These are phyloP conservation scores for Fusarium metavorans DNA, from an alignment of 2,329 filamentous ascomycete genomes.

Conservation along the genomic window DNA sequence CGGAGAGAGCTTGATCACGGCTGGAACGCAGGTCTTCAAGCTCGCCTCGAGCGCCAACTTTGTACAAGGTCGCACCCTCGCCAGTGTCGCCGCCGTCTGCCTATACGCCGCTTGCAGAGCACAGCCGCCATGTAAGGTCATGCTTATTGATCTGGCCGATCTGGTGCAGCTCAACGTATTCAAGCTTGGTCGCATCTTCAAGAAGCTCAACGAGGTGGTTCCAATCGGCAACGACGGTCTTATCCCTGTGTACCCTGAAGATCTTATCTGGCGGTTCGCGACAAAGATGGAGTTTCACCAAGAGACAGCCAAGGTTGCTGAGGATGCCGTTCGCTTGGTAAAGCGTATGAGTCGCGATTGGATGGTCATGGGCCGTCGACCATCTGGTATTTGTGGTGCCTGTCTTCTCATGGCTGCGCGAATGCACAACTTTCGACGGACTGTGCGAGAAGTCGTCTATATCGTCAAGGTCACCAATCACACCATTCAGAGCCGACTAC, in stretches of 20 bases:
- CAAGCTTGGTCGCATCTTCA: conserved; percentile 90
- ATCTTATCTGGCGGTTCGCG: conserved; percentile 91
- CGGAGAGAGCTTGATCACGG: conserved; percentile 72
- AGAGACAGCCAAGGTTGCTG: conserved; percentile 84
- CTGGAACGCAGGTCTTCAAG: conserved; percentile 80
- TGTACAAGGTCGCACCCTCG: conserved; percentile 85
- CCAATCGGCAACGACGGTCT: conserved; percentile 75
- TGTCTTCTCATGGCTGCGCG: conserved; percentile 94
- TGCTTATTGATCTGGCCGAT: conserved; percentile 97
- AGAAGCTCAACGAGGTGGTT: conserved; percentile 79
- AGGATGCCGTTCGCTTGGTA: conserved; percentile 88
- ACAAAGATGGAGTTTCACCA: conserved; percentile 91
- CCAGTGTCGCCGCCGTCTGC: conserved; percentile 89
- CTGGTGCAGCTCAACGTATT: conserved; percentile 88
- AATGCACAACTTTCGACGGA: conserved; percentile 98
- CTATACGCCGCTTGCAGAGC: conserved; percentile 90
- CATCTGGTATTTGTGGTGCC: conserved; percentile 93
- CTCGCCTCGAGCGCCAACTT: conserved; percentile 81
- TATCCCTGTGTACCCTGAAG: conserved; percentile 83
- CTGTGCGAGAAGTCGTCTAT: conserved; percentile 94
- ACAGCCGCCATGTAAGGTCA: conserved; percentile 82
- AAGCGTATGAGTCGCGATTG: conserved; percentile 96
- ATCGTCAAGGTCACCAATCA: conserved; percentile 96
- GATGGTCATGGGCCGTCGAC: conserved; percentile 95
- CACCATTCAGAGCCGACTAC: conserved; percentile 90